Percentiles rank a stretch among this genome's conserved stretches.
phyloP scores from a whole-genome alignment of 2,329 filamentous ascomycete genomes.

The Paracoccidioides lutzii region DNA sequence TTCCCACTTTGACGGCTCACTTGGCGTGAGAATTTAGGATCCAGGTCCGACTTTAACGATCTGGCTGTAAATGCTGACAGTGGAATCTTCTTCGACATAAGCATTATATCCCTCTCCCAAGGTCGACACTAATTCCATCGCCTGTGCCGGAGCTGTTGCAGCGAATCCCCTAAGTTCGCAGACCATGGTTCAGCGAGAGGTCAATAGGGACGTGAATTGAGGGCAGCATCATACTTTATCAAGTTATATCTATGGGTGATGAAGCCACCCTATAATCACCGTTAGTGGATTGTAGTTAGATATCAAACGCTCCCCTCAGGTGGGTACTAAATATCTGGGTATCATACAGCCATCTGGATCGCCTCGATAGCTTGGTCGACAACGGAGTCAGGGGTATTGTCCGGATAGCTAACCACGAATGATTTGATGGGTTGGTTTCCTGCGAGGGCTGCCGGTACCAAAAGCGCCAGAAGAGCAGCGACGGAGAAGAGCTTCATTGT shows the following conservation, averaged over 20 bases:
- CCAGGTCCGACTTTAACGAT: background rate
- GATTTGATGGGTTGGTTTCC: slow-evolving; percentile 48
- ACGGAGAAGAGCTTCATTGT: slow-evolving; percentile 55
- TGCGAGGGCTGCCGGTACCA: slow-evolving; percentile 47
- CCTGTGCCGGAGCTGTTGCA: slow-evolving; percentile 56
- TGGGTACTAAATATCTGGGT: background rate
- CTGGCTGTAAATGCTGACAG: slow-evolving; percentile 39
- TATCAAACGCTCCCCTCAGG: background rate
- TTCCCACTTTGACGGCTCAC: background rate
- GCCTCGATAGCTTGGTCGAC: slow-evolving; percentile 58
- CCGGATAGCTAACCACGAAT: slow-evolving; percentile 66
- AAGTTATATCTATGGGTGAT: slow-evolving; percentile 66
- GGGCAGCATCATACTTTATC: slow-evolving; percentile 27
- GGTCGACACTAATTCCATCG: slow-evolving; percentile 54
- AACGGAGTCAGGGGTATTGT: slow-evolving; percentile 53
- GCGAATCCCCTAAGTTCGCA: slow-evolving; percentile 54
- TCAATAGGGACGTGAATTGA: slow-evolving; percentile 1
- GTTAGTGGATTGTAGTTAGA: background rate
- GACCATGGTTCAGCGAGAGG: slow-evolving; percentile 17
- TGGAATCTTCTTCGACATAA: slow-evolving; percentile 63
- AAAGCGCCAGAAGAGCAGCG: slow-evolving; percentile 45
- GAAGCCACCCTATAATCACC: slow-evolving; percentile 42
- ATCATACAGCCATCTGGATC: slow-evolving; percentile 49
- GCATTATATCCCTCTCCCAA: slow-evolving; percentile 49
- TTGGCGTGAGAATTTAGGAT: background rate